Evolutionary conservation across 352 stramenopile genomes (phyloP).

Genomic region (Phytophthora sp.): DNA sequence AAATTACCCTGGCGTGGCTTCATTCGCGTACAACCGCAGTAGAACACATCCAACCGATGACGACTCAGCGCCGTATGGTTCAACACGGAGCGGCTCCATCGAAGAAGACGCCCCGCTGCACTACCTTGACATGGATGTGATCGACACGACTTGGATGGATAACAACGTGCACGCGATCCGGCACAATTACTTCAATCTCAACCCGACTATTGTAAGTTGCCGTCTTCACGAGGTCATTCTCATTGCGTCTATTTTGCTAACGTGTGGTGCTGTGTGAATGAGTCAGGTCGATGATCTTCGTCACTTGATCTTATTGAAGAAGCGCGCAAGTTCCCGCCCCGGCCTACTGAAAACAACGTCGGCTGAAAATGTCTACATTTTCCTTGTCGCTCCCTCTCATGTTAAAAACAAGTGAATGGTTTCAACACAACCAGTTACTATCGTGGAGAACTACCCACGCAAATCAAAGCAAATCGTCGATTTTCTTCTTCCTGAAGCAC

Average conservation of each 20-base stretch:
- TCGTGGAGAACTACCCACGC: neutral
- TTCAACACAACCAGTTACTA: neutral
- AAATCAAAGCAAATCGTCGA: neutral
- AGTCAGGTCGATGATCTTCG: constrained; percentile 62
- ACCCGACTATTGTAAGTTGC: constrained; percentile 71
- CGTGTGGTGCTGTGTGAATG: neutral
- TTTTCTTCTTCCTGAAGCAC: too few relatives aligned
- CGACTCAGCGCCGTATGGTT: constrained; percentile 35
- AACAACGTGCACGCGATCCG: constrained; percentile 85
- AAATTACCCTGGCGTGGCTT: constrained; percentile 55
- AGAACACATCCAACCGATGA: constrained; percentile 19
- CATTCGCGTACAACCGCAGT: constrained; percentile 61
- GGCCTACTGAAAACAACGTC: constrained; percentile 63
- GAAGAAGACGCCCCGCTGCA: constrained; percentile 33
- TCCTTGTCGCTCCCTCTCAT: constrained; percentile 68
- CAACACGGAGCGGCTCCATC: constrained; percentile 14
- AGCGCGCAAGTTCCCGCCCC: constrained; percentile 52
- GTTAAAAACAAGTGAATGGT: constrained; percentile 67
- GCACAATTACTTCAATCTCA: constrained; percentile 90
- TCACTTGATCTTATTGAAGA: constrained; percentile 64
- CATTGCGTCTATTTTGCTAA: constrained; percentile 1
- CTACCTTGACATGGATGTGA: constrained; percentile 87
- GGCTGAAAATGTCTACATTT: constrained; percentile 81
- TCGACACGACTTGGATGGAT: constrained; percentile 90
- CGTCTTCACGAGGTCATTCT: neutral